Percentiles rank a stretch among this genome's conserved stretches.
phyloP scores from a whole-genome alignment of 257 asterid genomes.

The Jacaranda mimosifolia region DNA sequence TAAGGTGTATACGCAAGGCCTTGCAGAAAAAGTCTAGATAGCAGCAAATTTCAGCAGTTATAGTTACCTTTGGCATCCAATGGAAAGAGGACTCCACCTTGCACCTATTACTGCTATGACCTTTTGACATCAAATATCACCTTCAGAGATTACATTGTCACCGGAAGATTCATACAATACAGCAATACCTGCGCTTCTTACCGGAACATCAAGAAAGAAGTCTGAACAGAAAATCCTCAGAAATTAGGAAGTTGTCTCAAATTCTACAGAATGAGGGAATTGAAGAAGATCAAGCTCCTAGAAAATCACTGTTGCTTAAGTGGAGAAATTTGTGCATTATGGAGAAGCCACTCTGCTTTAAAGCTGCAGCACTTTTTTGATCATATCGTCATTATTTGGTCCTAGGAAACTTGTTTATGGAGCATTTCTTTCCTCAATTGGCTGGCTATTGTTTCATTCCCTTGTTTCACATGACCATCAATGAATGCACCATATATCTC shows the following conservation, averaged over 20 bases:
- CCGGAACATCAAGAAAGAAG: background rate
- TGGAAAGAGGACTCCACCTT: background rate
- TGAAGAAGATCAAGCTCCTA: background rate
- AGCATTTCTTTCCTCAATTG: constrained; percentile 69
- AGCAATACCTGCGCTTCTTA: constrained; percentile 5
- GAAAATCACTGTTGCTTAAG: background rate
- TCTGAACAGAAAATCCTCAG: background rate
- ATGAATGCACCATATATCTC: constrained; percentile 68
- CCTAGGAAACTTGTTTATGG: constrained; percentile 27
- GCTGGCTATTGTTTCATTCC: constrained; percentile 56
- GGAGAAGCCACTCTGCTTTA: constrained; percentile 1
- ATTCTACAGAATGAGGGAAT: background rate
- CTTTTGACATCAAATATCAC: background rate
- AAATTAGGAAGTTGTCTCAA: constrained; percentile 3
- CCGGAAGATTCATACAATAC: background rate
- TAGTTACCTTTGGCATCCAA: constrained; percentile 19
- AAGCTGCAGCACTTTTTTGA: constrained; percentile 18
- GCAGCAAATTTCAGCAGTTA: background rate
- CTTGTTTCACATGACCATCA: constrained; percentile 61
- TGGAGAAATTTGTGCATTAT: background rate
- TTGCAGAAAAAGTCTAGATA: too few relatives aligned
- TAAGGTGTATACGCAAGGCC: background rate
- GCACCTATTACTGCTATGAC: background rate
- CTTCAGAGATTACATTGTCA: background rate
- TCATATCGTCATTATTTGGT: constrained; percentile 21